Percentiles rank a stretch among this genome's conserved stretches.
phyloP scores from a whole-genome alignment of 176 grass and related monocot species.

The Oryza nivara region DNA sequence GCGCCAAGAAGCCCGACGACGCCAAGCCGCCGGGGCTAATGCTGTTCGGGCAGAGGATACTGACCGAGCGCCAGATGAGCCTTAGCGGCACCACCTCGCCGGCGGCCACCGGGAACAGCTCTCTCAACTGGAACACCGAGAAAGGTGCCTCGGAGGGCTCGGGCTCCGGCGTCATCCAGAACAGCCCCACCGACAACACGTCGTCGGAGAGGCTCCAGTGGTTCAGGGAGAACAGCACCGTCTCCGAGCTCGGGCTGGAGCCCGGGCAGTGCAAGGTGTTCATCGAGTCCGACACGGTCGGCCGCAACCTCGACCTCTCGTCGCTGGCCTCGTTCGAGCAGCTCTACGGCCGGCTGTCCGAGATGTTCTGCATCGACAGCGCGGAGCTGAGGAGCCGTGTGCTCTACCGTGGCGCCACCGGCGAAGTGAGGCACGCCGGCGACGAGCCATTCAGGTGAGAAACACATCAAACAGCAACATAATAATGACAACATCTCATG shows the following conservation, averaged over 20 bases:
- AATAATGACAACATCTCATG: background rate
- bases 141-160: constrained; percentile 68
- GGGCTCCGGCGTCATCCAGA: constrained; percentile 74
- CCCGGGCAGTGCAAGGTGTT: constrained; percentile 87
- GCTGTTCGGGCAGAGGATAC: constrained; percentile 80
- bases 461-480: background rate
- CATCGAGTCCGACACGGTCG: constrained; percentile 78
- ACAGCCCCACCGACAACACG: constrained; percentile 43
- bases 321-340: constrained; percentile 70
- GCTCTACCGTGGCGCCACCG: constrained; percentile 60
- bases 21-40: constrained; percentile 55
- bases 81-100: constrained; percentile 20
- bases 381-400: constrained; percentile 69
- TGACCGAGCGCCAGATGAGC: constrained; percentile 79
- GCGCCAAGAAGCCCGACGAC: constrained; percentile 39
- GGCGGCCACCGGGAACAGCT: constrained; percentile 23
- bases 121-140: constrained; percentile 54
- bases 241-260: constrained; percentile 41
- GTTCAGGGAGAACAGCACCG: background rate
- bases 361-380: constrained; percentile 73
- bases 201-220: constrained; percentile 29
- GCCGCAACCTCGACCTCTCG: constrained; percentile 77
- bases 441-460: constrained; percentile 85
- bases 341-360: constrained; percentile 63
- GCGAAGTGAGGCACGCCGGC: constrained; percentile 67